phyloP scores from a whole-genome alignment of 2,329 filamentous ascomycete genomes.

The Periconia sp. region DNA sequence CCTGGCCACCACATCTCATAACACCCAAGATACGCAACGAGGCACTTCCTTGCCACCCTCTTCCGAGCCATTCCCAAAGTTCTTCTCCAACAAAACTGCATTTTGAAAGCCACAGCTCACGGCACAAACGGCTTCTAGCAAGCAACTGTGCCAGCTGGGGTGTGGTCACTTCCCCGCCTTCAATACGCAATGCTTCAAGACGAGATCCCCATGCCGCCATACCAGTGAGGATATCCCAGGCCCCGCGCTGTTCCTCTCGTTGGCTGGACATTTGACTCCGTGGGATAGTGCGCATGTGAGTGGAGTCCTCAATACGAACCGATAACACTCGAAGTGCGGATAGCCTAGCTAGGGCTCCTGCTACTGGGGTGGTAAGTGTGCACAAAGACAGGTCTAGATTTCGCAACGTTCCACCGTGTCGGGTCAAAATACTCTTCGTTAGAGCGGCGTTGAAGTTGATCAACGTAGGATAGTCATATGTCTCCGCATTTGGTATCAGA shows the following conservation, averaged over 20 bases:
- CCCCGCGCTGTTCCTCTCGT: slow-evolving; percentile 14
- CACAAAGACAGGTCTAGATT: slow-evolving; percentile 33
- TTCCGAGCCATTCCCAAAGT: slow-evolving; percentile 23
- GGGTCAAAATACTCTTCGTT: slow-evolving; percentile 21
- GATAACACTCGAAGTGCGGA: slow-evolving; percentile 23
- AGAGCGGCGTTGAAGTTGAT: slow-evolving; percentile 33
- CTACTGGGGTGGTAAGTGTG: slow-evolving; percentile 26
- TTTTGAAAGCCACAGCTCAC: slow-evolving; percentile 25
- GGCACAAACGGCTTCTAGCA: slow-evolving; percentile 12
- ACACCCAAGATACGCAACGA: slow-evolving; percentile 20
- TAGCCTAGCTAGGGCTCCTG: slow-evolving; percentile 20
- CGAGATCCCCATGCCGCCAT: slow-evolving; percentile 17
- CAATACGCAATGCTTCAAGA: slow-evolving; percentile 21
- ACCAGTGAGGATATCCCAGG: slow-evolving; percentile 20
- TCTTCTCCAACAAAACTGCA: slow-evolving; percentile 18
- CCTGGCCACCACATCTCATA: slow-evolving; percentile 22
- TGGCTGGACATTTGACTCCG: slow-evolving; percentile 11
- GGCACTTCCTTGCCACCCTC: slow-evolving; percentile 18
- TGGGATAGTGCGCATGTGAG: slow-evolving; percentile 14
- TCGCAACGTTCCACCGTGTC: slow-evolving; percentile 28
- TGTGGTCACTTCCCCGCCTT: slow-evolving; percentile 21
- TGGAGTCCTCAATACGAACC: slow-evolving; percentile 26
- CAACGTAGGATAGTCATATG: slow-evolving; percentile 22
- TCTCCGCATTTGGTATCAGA: slow-evolving; percentile 21
- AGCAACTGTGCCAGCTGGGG: slow-evolving; percentile 22